Base-by-base conservation (phyloP, 257 asterid species). In the Pogostemon cablin region DNA sequence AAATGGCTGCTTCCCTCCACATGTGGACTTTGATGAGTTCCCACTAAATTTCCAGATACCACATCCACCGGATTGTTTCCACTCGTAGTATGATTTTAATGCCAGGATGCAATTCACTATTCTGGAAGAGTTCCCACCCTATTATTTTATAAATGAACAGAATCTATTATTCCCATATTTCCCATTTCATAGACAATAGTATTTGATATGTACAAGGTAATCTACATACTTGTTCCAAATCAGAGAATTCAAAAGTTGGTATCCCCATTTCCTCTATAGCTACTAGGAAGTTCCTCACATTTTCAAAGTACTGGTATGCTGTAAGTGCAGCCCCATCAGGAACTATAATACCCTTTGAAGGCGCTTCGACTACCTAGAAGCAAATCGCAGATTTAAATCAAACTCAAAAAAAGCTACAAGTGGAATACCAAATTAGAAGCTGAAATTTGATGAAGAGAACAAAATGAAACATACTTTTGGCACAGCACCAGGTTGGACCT, bases 281-380 rank as follows among this genome's bases (percentile, higher is more conserved):
- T 20, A 67, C 87, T 11, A 93, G 93, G 73, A 93, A 93, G 82
- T 89, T 93, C 77, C 93, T 85, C 69, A 91, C 76, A 59, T 93
- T 93, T 77, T 93, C 98, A 53, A 85, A 91, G 85, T 93, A 88
- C 53, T 90, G 97, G 72, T 78, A 87, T 53, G 95, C 96, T 49
- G 91, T 84, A 56, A 84, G 84, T 71, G 98, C 88, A 77, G 93
- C 95, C 47, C 96, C 98, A 75, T 93, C 96, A 58, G 98, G 92
- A 65, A 82, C 55, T 32, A 60, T 48, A 35, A 72, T 85, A 53
- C 86, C 56, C 78, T 86, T 91, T 0, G 83, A 32, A 57, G 97
- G 96, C 11, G 87, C 86, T 72, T 88, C 96, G 42, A 89, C 86
- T 76, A 88, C 89, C 98, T 92, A 81, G 62, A 58, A 72, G 42